Base-by-base conservation (phyloP, 371 early-diverging fungal species). In the Mucor indicus region DNA sequence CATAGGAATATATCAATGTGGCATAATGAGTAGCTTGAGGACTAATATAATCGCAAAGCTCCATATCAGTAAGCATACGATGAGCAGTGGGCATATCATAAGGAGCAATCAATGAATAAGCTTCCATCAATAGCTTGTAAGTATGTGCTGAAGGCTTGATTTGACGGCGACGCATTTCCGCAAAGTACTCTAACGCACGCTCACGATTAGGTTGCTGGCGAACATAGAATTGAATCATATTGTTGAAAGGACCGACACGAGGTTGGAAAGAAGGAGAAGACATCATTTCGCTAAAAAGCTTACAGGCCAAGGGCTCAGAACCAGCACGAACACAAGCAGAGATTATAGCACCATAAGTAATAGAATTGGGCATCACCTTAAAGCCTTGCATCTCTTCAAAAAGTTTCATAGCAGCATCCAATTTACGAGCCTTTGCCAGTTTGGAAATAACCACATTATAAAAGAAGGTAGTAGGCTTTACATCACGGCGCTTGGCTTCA, bases 181-280 rank as follows among this genome's bases (percentile, higher is more conserved):
- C 52, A 47, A 78, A 78, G 55, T 80, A 84, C 6, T 69, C 60
- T 22, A 84, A 53, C 5, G 70, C 82, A 5, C 69, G 69, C 16
- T 67, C 60, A 27, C 84, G 77, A 49, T 77, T 67, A 22, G 69
- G 79, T 36, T 79, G 70, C 30, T 84, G 79, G 24, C 80, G 80
- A 6, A 79, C 79, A 54, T 81, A 81, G 39, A 80, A 80, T 48
- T 84, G 84, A 35, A 84, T 84, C 81, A 84, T 81, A 37, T 79
- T 70, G 49, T 84, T 84, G 45, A 79, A 81, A 0, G 81, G 82
- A 17, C 78, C 82, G 1, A 81, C 77, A 31, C 41, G 67, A 35
- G 79, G 78, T 33, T 77, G 74, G 52, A 75, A 80, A 33, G 64
- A 64, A 20, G 75, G 62, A 7, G 76, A 62, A 7, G 62, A 53